Percentiles rank a stretch among this genome's conserved stretches.
Evolutionary conservation across 2,329 filamentous ascomycete species (phyloP).

Genomic region (Triangularia setosa): DNA sequence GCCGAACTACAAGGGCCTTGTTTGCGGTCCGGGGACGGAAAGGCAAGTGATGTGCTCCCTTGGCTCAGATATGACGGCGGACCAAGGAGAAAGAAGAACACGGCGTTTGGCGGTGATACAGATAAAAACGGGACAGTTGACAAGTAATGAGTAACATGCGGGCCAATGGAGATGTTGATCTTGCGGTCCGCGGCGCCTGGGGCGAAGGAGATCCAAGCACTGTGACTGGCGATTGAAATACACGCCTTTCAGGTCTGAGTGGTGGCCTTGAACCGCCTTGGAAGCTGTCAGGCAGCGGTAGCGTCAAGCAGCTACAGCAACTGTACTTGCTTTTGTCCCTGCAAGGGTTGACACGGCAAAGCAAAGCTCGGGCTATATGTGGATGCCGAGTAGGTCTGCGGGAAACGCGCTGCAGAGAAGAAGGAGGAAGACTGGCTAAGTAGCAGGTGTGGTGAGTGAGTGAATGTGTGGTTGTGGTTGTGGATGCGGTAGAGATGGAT

Average conservation of each 20-base stretch:
- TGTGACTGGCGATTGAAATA: constrained; percentile 29
- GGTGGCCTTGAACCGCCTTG: constrained; percentile 10
- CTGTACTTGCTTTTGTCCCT: constrained; percentile 2
- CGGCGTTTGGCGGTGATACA: constrained; percentile 13
- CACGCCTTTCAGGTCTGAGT: constrained; percentile 22
- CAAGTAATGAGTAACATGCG: constrained; percentile 24
- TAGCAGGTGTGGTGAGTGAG: not conserved
- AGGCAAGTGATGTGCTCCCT: constrained; percentile 6
- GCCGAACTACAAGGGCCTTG: constrained; percentile 3
- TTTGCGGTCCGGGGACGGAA: constrained; percentile 16
- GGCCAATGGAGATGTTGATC: constrained; percentile 26
- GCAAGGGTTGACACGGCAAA: constrained; percentile 24
- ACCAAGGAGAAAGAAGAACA: constrained; percentile 11
- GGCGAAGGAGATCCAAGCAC: constrained; percentile 23
- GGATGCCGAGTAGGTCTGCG: constrained; percentile 14
- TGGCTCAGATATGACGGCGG: constrained; percentile 18
- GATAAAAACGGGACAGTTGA: constrained; percentile 14
- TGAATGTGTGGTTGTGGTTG: not conserved
- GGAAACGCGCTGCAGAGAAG: constrained; percentile 6
- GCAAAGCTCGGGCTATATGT: constrained; percentile 21
- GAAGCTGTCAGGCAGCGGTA: constrained; percentile 17
- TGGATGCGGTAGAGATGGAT: not conserved
- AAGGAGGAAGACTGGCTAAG: not conserved
- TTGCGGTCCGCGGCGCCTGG: constrained; percentile 24
- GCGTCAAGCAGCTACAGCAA: constrained; percentile 19